These are phyloP conservation scores for Fusarium sp. DNA, from an alignment of 2,329 filamentous ascomycete genomes.

Conservation along the genomic window DNA sequence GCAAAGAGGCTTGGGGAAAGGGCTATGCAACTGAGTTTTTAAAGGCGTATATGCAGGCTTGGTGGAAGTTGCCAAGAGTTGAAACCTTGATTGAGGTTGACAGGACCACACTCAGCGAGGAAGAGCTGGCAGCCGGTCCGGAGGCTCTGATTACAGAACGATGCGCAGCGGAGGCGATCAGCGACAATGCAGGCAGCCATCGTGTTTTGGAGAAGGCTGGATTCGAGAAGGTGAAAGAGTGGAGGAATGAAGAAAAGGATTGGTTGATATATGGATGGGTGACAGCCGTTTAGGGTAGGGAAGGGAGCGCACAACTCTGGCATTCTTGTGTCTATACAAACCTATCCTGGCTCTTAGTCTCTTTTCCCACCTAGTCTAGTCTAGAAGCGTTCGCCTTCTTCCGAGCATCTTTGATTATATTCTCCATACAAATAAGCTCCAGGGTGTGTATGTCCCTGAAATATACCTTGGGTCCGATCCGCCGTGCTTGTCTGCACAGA, in stretches of 20 bases:
- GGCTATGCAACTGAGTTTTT: slow-evolving; percentile 14
- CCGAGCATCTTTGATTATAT: too few species aligned
- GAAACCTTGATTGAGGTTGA: not conserved
- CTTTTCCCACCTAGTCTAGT: too few species aligned
- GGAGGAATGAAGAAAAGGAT: slow-evolving; percentile 14
- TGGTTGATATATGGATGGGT: slow-evolving; percentile 23
- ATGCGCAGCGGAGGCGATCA: slow-evolving; percentile 8
- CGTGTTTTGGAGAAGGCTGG: slow-evolving; percentile 6
- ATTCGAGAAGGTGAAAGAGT: not conserved
- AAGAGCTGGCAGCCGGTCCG: not conserved
- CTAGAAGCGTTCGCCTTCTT: too few species aligned
- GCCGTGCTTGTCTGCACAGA: too few species aligned
- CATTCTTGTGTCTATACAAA: too few species aligned
- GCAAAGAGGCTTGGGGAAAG: slow-evolving; percentile 15
- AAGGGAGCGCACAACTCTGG: too few species aligned
- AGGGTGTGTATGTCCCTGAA: too few species aligned
- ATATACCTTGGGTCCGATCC: too few species aligned
- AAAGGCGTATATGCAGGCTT: not conserved
- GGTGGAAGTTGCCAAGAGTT: not conserved
- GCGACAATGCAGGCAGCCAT: not conserved
- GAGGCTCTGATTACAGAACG: not conserved
- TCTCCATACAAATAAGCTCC: too few species aligned
- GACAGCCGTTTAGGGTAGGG: not conserved
- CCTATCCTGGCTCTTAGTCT: too few species aligned
- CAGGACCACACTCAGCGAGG: not conserved